Conservation (phyloP, 1,284 basidiomycete genomes). For the Rhodotorula sp. region DNA sequence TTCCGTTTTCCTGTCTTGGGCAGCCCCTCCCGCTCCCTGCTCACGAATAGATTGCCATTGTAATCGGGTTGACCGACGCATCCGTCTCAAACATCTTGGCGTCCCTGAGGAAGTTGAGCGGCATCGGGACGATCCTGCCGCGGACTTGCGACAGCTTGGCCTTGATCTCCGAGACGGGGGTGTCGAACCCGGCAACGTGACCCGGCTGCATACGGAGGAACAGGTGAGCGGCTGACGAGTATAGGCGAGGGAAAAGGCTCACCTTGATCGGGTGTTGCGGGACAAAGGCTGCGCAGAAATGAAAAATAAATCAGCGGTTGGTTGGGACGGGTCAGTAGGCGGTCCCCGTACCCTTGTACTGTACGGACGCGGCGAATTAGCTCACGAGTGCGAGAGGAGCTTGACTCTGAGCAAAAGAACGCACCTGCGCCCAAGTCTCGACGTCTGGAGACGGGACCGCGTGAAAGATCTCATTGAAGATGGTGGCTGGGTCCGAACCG, state of each 20-base stretch:
- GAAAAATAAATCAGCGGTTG: not conserved
- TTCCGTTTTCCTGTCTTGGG: not conserved
- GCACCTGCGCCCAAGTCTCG: constrained; percentile 52
- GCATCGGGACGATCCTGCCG: constrained; percentile 56
- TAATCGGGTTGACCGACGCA: constrained; percentile 31
- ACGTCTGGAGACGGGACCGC: constrained; percentile 79
- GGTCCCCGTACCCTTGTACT: constrained; percentile 6
- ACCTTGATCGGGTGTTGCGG: constrained; percentile 57
- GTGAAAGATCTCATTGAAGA: constrained; percentile 78
- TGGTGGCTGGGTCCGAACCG: constrained; percentile 62
- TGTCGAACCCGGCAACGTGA: constrained; percentile 61
- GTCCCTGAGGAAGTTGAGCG: constrained; percentile 41
- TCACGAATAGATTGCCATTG: constrained; percentile 21
- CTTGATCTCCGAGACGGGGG: constrained; percentile 41
- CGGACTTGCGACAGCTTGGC: constrained; percentile 65
- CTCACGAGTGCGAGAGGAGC: not conserved
- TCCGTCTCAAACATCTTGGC: constrained; percentile 22
- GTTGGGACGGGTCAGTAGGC: no score
- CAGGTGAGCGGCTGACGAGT: no score
- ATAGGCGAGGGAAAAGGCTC: not conserved
- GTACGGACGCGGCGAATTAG: not conserved
- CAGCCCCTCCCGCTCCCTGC: not conserved
- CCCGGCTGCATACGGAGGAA: constrained; percentile 50
- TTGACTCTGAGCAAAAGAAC: not conserved
- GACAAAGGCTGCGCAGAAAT: constrained; percentile 12